Percentiles rank a stretch among this genome's conserved stretches.
Conservation (phyloP, 495 filamentous ascomycete genomes). For the Neurospora intermedia region DNA sequence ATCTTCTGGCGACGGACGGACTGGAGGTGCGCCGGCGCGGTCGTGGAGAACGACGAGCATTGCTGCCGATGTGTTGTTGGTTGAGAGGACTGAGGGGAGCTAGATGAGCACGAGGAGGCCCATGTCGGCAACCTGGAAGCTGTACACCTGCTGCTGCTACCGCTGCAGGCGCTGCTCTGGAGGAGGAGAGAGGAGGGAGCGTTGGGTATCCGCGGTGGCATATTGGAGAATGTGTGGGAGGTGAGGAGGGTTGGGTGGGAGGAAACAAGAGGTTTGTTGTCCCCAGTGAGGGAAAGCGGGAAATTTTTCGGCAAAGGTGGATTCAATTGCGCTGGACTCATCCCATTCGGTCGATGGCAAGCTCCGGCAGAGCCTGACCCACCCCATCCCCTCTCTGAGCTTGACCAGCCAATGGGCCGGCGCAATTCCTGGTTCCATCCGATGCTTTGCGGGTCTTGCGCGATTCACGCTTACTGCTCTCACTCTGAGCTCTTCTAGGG, state of each 20-base stretch:
- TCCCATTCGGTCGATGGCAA: background rate
- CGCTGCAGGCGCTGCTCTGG: background rate
- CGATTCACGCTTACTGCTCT: background rate
- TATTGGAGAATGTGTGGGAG: slow-evolving; percentile 6
- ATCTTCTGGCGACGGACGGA: slow-evolving; percentile 8
- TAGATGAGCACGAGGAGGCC: background rate
- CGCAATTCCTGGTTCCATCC: background rate
- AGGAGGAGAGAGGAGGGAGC: background rate
- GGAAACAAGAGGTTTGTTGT: background rate
- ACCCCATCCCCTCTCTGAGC: background rate
- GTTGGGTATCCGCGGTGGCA: slow-evolving; percentile 21
- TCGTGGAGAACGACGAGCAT: slow-evolving; percentile 16
- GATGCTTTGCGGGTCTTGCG: background rate
- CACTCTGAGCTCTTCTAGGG: background rate
- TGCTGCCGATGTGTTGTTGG: slow-evolving; percentile 2
- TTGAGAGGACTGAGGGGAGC: background rate
- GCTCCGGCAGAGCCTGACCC: background rate
- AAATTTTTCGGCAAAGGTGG: background rate
- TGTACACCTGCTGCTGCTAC: slow-evolving; percentile 10
- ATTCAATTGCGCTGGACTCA: background rate
- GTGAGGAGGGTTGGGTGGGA: slow-evolving; percentile 4
- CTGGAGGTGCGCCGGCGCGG: slow-evolving; percentile 4
- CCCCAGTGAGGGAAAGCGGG: background rate
- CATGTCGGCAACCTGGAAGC: background rate
- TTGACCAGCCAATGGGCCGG: background rate